These are phyloP conservation scores for Neurospora sp. DNA, from an alignment of 495 filamentous ascomycete species.

Conservation along the genomic window DNA sequence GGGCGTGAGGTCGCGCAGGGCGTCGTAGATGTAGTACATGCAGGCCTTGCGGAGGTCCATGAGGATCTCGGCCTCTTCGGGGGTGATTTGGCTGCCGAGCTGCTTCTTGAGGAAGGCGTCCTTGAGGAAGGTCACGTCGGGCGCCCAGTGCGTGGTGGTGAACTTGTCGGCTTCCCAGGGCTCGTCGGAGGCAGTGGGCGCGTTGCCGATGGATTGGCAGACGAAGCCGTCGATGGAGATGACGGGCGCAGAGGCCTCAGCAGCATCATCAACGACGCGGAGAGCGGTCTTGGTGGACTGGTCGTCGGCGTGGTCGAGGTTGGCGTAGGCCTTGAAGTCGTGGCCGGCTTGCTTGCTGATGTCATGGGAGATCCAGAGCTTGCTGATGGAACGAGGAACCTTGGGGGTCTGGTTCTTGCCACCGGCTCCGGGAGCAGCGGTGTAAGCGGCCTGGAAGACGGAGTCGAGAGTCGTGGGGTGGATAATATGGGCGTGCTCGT, in stretches of 20 bases:
- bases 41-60: slow-evolving; percentile 20
- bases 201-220: slow-evolving; percentile 18
- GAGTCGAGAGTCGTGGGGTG: slow-evolving; percentile 40
- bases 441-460: slow-evolving; percentile 27
- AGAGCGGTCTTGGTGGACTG: slow-evolving; percentile 14
- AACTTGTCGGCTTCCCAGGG: slow-evolving; percentile 17
- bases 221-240: slow-evolving; percentile 15
- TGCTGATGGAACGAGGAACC: slow-evolving; percentile 16
- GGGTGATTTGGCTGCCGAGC: slow-evolving; percentile 13
- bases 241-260: background rate
- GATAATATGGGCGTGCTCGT: slow-evolving; percentile 32
- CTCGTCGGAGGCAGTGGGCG: background rate
- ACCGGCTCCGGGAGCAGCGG: slow-evolving; percentile 12
- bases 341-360: slow-evolving; percentile 7
- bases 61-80: slow-evolving; percentile 12
- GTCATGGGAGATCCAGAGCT: slow-evolving; percentile 15
- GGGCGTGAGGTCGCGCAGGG: slow-evolving; percentile 10
- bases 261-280: slow-evolving; percentile 5
- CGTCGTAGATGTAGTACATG: slow-evolving; percentile 18
- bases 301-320: slow-evolving; percentile 10
- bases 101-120: slow-evolving; percentile 8
- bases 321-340: slow-evolving; percentile 13
- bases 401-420: slow-evolving; percentile 5
- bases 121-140: slow-evolving; percentile 17
- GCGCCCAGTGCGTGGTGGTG: slow-evolving; percentile 13